Base-by-base conservation (phyloP, 2,329 filamentous ascomycete genomes). In the Venturia oleaginea region DNA sequence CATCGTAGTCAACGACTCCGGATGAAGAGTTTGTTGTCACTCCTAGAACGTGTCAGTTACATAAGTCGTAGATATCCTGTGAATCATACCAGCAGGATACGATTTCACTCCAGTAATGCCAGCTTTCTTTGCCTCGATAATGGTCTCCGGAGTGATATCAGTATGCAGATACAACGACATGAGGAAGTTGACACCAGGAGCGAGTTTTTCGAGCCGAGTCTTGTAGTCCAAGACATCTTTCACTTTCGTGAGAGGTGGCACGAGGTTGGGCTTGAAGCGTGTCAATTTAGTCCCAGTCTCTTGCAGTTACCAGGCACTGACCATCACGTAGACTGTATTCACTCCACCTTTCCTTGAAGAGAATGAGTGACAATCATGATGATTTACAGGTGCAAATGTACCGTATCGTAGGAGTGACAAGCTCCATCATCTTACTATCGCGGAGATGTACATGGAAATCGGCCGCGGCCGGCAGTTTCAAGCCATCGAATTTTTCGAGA, bases 41-140 rank as follows among this genome's bases (percentile, higher is more conserved):
- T 24, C 65, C 65, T 64, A 32, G 34, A 27, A 19, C 15, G 8
- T 19, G 62, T 55, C 37, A 55, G 51, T 19, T 51, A 32, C 30
- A 34, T 46, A 32, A 11, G 1, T 34, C 68, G 70, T 65, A 68
- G 72, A 71, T 1, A 72, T 75, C 15, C 72, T 75, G 17, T 15
- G 37, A 24, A 24, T 15, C 8, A 75, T 73, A 42, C 79, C 79
- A 24, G 79, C 79, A 5, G 80, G 80, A 69, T 92, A 91, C 59
- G 86, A 82, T 76, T 92, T 92, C 60, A 92, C 84, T 38, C 88
- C 88, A 30, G 78, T 79, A 69, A 95, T 84, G 7, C 91, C 91
- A 2, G 86, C 85, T 64, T 82, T 80, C 67, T 88, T 87, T 54
- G 92, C 91, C 70, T 91, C 83, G 61, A 82, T 82, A 70, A 96